Base-by-base conservation (phyloP, 2,329 filamentous ascomycete genomes). In the Parasarocladium wereldwijsianum region DNA sequence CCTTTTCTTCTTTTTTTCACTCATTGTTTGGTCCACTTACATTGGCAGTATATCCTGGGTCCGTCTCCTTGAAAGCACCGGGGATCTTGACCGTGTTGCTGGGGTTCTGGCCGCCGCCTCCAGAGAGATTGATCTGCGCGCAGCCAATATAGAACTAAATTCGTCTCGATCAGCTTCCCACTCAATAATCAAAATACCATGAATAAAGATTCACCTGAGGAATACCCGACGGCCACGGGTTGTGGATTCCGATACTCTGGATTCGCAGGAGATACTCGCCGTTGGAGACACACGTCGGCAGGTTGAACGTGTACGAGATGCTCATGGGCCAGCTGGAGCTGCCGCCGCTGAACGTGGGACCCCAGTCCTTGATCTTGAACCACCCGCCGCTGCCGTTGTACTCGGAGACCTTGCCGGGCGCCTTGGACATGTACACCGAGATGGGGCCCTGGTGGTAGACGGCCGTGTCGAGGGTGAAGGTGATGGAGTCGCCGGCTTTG, bases 231-330 rank as follows among this genome's bases (percentile, higher is more conserved):
- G 28, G 28, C 5, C n/a, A 30, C 4, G 28, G 33, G 25, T 34
- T 35, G 42, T 63, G 60, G 29, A 64, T 54, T 16, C 49, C 60
- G 35, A 63, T 58, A 38, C 63, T 58, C 41, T 63, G 58, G 29
- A 55, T 49, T 13, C 58, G 43, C 19, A 64, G 40, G 13, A 63
- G 48, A 39, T 62, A 64, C 32, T 63, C 52, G 27, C 58, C 58
- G 18, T 52, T 47, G 9, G 54, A 49, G 11, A 55, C 43, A 34
- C 31, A 51, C 31, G 46, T 46, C 31, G 58, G 57, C 16, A 61
- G 46, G 6, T 46, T 55, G 47, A 58, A 61, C 10, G 45, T 42
- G 37, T 54, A 49, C 38, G 55, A 53, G 32, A 53, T 47, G 23
- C n/a, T 21, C 19, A 21, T 21, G 6, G 28, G 28, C 45, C 53